phyloP scores from a whole-genome alignment of 2,329 filamentous ascomycete genomes.

The Verticillium albo-atrum region DNA sequence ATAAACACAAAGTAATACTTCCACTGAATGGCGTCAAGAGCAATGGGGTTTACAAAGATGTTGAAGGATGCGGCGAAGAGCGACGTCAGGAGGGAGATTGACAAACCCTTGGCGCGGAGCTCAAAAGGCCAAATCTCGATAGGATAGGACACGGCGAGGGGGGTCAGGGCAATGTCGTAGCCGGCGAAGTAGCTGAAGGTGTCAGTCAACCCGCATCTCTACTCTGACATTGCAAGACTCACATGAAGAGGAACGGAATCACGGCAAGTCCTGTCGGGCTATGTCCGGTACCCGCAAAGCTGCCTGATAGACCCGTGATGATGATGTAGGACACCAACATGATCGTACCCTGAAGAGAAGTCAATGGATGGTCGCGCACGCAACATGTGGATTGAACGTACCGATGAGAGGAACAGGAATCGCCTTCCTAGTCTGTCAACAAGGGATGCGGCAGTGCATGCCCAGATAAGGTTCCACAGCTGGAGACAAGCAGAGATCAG shows the following conservation, averaged over 20 bases:
- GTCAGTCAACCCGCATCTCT: not conserved
- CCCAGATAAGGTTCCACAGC: conserved; percentile 45
- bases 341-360: not conserved
- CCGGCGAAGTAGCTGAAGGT: conserved; percentile 25
- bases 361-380: too few relatives aligned
- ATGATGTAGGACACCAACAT: conserved; percentile 42
- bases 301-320: conserved; percentile 37
- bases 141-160: conserved; percentile 49
- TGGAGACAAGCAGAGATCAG: conserved; percentile 35
- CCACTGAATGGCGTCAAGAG: conserved; percentile 44
- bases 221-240: not conserved
- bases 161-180: conserved; percentile 51
- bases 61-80: conserved; percentile 52
- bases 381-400: too few relatives aligned
- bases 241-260: conserved; percentile 36
- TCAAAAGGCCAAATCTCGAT: conserved; percentile 48
- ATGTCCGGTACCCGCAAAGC: conserved; percentile 44
- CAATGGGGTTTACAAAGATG: conserved; percentile 49
- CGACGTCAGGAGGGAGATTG: conserved; percentile 52
- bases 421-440: conserved; percentile 50
- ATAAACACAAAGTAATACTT: conserved; percentile 53
- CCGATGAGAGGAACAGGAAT: conserved; percentile 34
- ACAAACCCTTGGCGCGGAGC: conserved; percentile 46
- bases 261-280: conserved; percentile 42
- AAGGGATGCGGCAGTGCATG: conserved; percentile 45